Evolutionary conservation across 164 flowering plant species (phyloP).

Genomic region (Malania oleifera): DNA sequence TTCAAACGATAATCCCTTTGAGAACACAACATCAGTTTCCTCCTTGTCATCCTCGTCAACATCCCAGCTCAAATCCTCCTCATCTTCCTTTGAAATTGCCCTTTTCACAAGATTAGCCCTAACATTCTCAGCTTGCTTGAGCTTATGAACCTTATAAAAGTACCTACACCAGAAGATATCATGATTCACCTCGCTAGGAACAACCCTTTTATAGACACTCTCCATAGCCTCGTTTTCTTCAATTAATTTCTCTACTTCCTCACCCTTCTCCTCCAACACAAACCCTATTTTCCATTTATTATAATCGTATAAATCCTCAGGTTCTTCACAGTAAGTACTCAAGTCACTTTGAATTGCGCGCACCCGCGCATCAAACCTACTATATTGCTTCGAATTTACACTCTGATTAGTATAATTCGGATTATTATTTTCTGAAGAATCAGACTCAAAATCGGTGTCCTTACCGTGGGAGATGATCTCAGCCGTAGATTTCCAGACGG

Average conservation of each 20-base stretch:
- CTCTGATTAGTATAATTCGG: background rate
- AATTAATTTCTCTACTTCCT: conserved; percentile 48
- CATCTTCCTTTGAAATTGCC: conserved; percentile 62
- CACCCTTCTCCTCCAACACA: conserved; percentile 43
- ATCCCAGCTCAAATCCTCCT: conserved; percentile 87
- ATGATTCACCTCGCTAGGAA: conserved; percentile 41
- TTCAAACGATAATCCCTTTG: too few relatives aligned
- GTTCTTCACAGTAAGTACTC: conserved; percentile 42
- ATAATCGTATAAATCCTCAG: conserved; percentile 58
- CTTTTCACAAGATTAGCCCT: conserved; percentile 69
- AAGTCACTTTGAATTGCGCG: conserved; percentile 34
- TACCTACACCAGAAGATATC: conserved; percentile 75
- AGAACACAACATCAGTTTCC: too few relatives aligned
- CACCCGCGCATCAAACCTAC: conserved; percentile 46
- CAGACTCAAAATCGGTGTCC: conserved; percentile 39
- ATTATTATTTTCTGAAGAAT: conserved; percentile 18
- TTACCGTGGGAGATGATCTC: conserved; percentile 52
- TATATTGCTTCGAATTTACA: conserved; percentile 25
- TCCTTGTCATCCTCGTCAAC: conserved; percentile 69
- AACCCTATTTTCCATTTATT: conserved; percentile 63
- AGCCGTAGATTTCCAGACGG: conserved; percentile 42
- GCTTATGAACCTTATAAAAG: conserved; percentile 55
- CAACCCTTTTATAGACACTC: conserved; percentile 51
- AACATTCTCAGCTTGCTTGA: conserved; percentile 63
- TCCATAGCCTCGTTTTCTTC: conserved; percentile 39